phyloP scores from a whole-genome alignment of 345 rosid species.

The Ceriops decandra region DNA sequence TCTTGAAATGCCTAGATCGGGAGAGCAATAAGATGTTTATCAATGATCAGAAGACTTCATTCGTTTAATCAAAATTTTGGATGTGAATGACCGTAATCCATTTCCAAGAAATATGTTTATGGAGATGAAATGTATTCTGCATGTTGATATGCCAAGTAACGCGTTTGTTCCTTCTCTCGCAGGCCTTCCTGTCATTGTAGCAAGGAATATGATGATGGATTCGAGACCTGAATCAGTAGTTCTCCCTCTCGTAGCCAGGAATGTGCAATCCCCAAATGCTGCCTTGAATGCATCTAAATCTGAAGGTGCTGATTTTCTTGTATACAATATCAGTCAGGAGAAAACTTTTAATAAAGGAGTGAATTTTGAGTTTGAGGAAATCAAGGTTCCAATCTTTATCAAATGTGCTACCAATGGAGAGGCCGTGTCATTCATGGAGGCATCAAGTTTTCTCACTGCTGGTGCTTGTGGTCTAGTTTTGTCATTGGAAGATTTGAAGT shows the following conservation, averaged over 20 bases:
- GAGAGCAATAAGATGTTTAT: too few relatives aligned
- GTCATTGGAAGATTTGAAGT: slow-evolving; percentile 61
- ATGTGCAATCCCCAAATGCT: slow-evolving; percentile 54
- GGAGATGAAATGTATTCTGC: too few relatives aligned
- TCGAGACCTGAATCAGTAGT: slow-evolving; percentile 60
- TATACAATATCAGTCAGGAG: slow-evolving; percentile 41
- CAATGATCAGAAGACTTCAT: too few relatives aligned
- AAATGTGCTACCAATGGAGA: slow-evolving; percentile 25
- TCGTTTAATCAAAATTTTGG: too few relatives aligned
- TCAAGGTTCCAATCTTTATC: slow-evolving; percentile 64
- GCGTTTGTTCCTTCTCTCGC: slow-evolving; percentile 14
- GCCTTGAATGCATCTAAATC: slow-evolving; percentile 65
- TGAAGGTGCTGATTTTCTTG: slow-evolving; percentile 97
- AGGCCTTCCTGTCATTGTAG: slow-evolving; percentile 92
- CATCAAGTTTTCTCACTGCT: slow-evolving; percentile 34
- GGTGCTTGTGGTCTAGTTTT: slow-evolving; percentile 82
- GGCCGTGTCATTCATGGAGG: slow-evolving; percentile 26
- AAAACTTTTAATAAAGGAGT: slow-evolving; percentile 28
- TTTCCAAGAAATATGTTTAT: too few relatives aligned
- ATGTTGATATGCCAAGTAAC: neutral
- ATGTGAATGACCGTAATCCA: too few relatives aligned
- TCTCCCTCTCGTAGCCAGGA: slow-evolving; percentile 87
- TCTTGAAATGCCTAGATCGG: too few relatives aligned
- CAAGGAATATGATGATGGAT: slow-evolving; percentile 77
- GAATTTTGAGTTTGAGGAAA: slow-evolving; percentile 45